phyloP scores from a whole-genome alignment of 768 basidiomycete species.

The Crucibulum laeve region DNA sequence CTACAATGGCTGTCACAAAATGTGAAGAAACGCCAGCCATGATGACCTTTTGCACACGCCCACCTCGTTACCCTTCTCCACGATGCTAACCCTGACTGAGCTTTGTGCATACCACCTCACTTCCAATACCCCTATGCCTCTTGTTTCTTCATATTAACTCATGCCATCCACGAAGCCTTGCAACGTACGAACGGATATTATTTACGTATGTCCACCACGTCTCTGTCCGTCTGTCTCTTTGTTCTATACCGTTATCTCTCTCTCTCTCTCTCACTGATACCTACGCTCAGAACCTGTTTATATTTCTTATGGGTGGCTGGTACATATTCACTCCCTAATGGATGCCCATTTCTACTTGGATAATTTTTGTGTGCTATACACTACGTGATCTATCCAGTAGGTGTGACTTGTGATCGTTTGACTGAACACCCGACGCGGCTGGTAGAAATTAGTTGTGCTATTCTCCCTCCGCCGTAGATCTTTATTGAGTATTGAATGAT shows the following conservation, averaged over 20 bases:
- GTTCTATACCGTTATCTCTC: constrained; percentile 25
- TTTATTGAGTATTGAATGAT: too few species aligned
- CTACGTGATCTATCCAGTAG: too few species aligned
- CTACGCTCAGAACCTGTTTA: constrained; percentile 17
- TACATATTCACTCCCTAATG: constrained; percentile 20
- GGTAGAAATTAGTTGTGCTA: too few species aligned
- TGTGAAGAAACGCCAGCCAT: constrained; percentile 88
- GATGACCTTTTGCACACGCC: constrained; percentile 14
- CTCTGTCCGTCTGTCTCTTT: constrained; percentile 25
- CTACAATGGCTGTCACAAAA: constrained; percentile 97
- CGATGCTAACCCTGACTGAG: constrained; percentile 14
- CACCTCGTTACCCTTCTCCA: constrained; percentile 17
- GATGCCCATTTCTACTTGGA: constrained; percentile 10
- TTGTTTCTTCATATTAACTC: constrained; percentile 23
- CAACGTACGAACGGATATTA: constrained; percentile 30
- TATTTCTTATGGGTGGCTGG: constrained; percentile 15
- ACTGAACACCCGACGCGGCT: neutral
- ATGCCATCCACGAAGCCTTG: constrained; percentile 34
- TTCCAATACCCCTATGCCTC: constrained; percentile 21
- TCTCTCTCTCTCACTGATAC: constrained; percentile 14
- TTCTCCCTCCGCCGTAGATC: too few species aligned
- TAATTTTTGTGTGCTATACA: too few species aligned
- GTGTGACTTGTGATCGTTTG: neutral
- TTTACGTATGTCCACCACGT: constrained; percentile 6
- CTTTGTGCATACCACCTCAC: constrained; percentile 14